Evolutionary conservation across 116 monocot species (phyloP).

Genomic region (Iris pallida): DNA sequence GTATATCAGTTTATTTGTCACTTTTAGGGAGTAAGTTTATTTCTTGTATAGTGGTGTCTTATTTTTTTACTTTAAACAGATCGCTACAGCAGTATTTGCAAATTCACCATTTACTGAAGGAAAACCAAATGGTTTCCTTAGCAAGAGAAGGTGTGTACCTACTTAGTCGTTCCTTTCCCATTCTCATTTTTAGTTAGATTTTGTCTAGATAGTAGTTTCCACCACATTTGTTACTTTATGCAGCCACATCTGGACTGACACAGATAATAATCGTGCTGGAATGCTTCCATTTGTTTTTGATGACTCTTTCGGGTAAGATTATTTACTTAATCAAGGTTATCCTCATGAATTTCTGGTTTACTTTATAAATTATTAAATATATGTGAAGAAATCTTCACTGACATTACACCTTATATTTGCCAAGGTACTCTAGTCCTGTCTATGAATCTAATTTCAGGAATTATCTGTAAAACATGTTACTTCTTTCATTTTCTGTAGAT

Average conservation of each 20-base stretch:
- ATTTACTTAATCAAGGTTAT: not conserved
- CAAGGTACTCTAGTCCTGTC: too few species aligned
- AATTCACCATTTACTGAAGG: slow-evolving; percentile 96
- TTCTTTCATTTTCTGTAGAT: too few species aligned
- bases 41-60: not conserved
- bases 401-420: too few species aligned
- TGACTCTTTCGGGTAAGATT: slow-evolving; percentile 69
- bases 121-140: slow-evolving; percentile 85
- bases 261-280: slow-evolving; percentile 70
- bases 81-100: slow-evolving; percentile 92
- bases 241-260: slow-evolving; percentile 88
- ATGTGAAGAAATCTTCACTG: too few species aligned
- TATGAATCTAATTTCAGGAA: too few species aligned
- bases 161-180: not conserved
- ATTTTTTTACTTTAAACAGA: slow-evolving; percentile 36
- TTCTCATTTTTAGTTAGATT: not conserved
- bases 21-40: not conserved
- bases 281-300: slow-evolving; percentile 98
- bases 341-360: too few species aligned
- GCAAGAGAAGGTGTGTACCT: slow-evolving; percentile 72
- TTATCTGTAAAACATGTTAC: too few species aligned
- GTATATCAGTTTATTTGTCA: slow-evolving; percentile 3
- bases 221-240: slow-evolving; percentile 11
- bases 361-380: too few species aligned
- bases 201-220: not conserved